A percentile compares a stretch with the other conserved stretches of the same genome.
phyloP scores from a whole-genome alignment of 176 grass and related monocot species.

The Neostapfia colusana region DNA sequence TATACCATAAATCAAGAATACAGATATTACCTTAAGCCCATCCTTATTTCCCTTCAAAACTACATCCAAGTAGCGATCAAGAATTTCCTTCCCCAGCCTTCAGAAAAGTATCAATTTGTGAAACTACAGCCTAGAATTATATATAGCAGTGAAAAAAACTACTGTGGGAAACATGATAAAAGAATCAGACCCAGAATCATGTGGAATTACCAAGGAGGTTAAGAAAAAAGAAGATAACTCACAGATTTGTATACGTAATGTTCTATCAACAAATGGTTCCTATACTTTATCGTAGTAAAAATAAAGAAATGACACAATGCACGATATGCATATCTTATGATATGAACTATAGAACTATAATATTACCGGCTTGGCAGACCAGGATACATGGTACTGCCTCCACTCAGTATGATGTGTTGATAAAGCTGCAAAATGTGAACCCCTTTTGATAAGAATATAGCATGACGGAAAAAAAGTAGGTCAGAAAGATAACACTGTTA shows the following conservation, averaged over 20 bases:
- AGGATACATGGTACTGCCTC: slow-evolving; percentile 97
- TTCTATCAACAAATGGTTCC: slow-evolving; percentile 7
- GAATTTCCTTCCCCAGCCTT: slow-evolving; percentile 93
- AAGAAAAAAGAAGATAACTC: background rate
- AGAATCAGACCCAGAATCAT: background rate
- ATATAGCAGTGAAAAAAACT: slow-evolving; percentile 5
- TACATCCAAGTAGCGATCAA: slow-evolving; percentile 83
- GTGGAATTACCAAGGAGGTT: slow-evolving; percentile 9
- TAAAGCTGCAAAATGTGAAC: slow-evolving; percentile 71
- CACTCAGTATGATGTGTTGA: slow-evolving; percentile 90
- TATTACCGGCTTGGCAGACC: slow-evolving; percentile 89
- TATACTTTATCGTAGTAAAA: no score
- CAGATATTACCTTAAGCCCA: slow-evolving; percentile 68
- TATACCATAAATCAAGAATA: background rate
- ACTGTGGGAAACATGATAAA: background rate
- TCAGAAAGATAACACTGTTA: background rate
- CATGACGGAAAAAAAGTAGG: background rate
- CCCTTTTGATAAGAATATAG: slow-evolving; percentile 20
- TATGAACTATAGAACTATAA: background rate
- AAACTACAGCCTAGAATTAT: slow-evolving; percentile 18
- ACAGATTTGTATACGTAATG: background rate
- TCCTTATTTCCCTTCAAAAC: slow-evolving; percentile 98
- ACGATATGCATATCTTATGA: background rate
- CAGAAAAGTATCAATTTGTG: slow-evolving; percentile 26
- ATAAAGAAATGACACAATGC: background rate